These are phyloP conservation scores for Arthrobotrys pseudoclavata DNA, from an alignment of 2,329 filamentous ascomycete genomes.

Conservation along the genomic window DNA sequence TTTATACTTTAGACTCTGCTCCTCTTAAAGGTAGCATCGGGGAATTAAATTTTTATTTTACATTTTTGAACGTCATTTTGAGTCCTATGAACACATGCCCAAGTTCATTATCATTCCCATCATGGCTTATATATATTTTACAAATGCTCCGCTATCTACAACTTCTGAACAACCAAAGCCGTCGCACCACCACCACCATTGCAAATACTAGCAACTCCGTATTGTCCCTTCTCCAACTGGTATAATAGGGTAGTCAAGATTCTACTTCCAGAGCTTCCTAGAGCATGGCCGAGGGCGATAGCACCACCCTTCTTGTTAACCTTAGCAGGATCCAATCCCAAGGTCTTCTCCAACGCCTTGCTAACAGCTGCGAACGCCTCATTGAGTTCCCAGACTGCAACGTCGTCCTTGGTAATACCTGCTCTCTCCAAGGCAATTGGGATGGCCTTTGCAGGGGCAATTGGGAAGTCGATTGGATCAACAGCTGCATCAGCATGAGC, in stretches of 20 bases:
- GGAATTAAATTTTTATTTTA: background rate
- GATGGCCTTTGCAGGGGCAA: constrained; percentile 92
- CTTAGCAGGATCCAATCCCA: constrained; percentile 76
- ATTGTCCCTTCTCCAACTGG: constrained; percentile 91
- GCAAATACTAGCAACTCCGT: constrained; percentile 95
- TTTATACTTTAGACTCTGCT: no score
- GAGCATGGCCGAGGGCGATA: constrained; percentile 89
- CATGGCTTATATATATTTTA: constrained; percentile 15
- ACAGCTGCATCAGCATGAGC: constrained; percentile 86
- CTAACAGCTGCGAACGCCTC: constrained; percentile 82
- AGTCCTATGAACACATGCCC: background rate
- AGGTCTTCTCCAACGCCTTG: constrained; percentile 77
- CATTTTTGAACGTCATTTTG: background rate
- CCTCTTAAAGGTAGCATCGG: no score
- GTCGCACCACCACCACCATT: constrained; percentile 95
- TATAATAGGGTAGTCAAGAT: constrained; percentile 92
- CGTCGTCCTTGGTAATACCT: constrained; percentile 89
- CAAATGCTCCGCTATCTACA: constrained; percentile 70
- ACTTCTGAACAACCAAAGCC: constrained; percentile 84
- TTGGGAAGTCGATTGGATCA: constrained; percentile 91
- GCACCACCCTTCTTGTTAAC: constrained; percentile 92
- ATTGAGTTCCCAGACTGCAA: constrained; percentile 98
- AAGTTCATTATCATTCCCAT: constrained; percentile 10
- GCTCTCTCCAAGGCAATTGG: constrained; percentile 89
- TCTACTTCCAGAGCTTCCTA: constrained; percentile 92